Base-by-base conservation (phyloP, 345 rosid genomes). In the Hibiscus tridactylites region DNA sequence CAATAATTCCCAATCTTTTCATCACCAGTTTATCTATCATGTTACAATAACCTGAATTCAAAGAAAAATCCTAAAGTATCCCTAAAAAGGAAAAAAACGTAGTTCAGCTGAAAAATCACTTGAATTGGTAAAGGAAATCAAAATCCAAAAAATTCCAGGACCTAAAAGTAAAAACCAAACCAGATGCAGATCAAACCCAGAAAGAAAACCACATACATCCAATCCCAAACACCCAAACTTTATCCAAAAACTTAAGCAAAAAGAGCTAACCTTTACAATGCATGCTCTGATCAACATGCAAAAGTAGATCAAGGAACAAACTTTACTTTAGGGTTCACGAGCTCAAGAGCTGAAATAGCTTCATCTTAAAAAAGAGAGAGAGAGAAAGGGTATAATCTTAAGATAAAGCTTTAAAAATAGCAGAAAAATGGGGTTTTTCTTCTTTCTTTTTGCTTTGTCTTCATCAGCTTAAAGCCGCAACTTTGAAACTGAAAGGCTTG, bases 391-490 rank as follows among this genome's bases (percentile, higher is more conserved):
- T 26, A 65, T 53, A 65, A 65, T 65, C n/a, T 65, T 65, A 21
- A 65, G 6, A 42, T 24, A 42, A 42, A 42, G 69, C 53, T 42
- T 21, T 19, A 9, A 42, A 37, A 60, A 17, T 1, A 5, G 50
- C 28, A 63, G 50, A 39, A 42, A 62, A 65, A 65, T 11, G 31
- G 53, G 68, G 31, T 42, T 65, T 65, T 65, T 42, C 31, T 65
- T 65, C 70, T 78, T 79, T 61, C 71, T 42, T 65, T 65, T 37
- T 64, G 16, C 50, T 64, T 64, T 42, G 2, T 16, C 69, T 65
- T 42, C 31, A 11, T 64, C 68, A 64, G n/a, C 53, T 8, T 50
- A 19, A 42, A 65, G 69, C 52, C 69, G 53, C 53, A 42, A 16
- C 24, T 65, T 42, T 11, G 28, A 64, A 65, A 65, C 31, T 21